A percentile compares a stretch with the other conserved stretches of the same genome.
These are phyloP conservation scores for Chaetomium sp. DNA, from an alignment of 2,329 filamentous ascomycete species.

Conservation along the genomic window DNA sequence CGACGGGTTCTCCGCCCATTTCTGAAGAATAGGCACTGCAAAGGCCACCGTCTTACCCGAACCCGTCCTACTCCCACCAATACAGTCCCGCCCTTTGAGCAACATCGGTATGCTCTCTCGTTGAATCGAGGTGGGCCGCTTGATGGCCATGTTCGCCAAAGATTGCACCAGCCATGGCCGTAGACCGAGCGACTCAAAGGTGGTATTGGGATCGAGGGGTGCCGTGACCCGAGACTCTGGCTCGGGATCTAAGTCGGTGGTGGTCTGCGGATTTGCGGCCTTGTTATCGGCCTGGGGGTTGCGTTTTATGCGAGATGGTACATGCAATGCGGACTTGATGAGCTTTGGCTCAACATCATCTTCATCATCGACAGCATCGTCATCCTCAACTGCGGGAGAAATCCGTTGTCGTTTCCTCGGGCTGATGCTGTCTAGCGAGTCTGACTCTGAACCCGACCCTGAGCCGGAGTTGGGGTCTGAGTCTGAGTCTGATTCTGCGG, in stretches of 20 bases:
- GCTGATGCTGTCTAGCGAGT: slow-evolving; percentile 32
- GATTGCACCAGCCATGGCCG: slow-evolving; percentile 85
- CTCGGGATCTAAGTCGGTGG: slow-evolving; percentile 4
- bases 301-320: slow-evolving; percentile 48
- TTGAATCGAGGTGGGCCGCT: slow-evolving; percentile 85
- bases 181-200: slow-evolving; percentile 67
- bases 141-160: slow-evolving; percentile 70
- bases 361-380: slow-evolving; percentile 25
- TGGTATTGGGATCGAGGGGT: slow-evolving; percentile 51
- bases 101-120: slow-evolving; percentile 90
- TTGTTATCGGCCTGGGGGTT: slow-evolving; percentile 23
- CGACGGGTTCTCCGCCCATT: slow-evolving; percentile 85
- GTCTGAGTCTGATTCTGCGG: slow-evolving; percentile 9
- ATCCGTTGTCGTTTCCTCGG: slow-evolving; percentile 43
- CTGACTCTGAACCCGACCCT: slow-evolving; percentile 23
- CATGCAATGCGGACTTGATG: slow-evolving; percentile 38
- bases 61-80: slow-evolving; percentile 89
- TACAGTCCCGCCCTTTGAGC: slow-evolving; percentile 83
- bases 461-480: slow-evolving; percentile 34
- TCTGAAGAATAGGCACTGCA: slow-evolving; percentile 86
- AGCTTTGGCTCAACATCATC: slow-evolving; percentile 25
- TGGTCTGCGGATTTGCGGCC: background rate
- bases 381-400: slow-evolving; percentile 23
- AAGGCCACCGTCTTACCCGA: slow-evolving; percentile 98
- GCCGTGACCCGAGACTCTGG: slow-evolving; percentile 35